A percentile compares a stretch with the other conserved stretches of the same genome.
These are phyloP conservation scores for Fusarium sp. DNA, from an alignment of 2,329 filamentous ascomycete genomes.

Conservation along the genomic window DNA sequence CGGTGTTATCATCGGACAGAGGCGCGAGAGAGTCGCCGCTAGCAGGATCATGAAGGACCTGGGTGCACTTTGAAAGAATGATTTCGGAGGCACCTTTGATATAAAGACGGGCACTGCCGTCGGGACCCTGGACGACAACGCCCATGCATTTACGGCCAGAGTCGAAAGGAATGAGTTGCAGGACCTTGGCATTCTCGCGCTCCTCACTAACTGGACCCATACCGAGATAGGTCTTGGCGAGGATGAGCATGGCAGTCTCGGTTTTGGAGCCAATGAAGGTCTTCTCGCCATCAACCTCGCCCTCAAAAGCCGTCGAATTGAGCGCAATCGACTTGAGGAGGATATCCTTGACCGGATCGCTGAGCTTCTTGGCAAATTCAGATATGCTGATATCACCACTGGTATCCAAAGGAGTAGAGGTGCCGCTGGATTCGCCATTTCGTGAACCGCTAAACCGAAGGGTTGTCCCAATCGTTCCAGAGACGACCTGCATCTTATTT, in stretches of 20 bases:
- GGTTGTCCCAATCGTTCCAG: constrained; percentile 65
- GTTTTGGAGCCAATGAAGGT: constrained; percentile 82
- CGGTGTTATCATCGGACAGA: constrained; percentile 62
- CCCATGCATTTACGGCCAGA: constrained; percentile 79
- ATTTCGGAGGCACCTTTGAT: constrained; percentile 74
- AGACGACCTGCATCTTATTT: constrained; percentile 74
- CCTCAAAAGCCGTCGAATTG: constrained; percentile 80
- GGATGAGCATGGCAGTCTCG: constrained; percentile 76
- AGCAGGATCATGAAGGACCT: constrained; percentile 61
- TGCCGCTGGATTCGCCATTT: constrained; percentile 40
- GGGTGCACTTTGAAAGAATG: constrained; percentile 64
- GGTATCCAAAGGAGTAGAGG: constrained; percentile 42
- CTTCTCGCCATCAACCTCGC: constrained; percentile 71
- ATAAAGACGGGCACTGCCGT: constrained; percentile 63
- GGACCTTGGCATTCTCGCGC: constrained; percentile 65
- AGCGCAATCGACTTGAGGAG: constrained; percentile 68
- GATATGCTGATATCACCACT: constrained; percentile 53
- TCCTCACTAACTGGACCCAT: constrained; percentile 73
- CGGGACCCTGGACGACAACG: constrained; percentile 61
- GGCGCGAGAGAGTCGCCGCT: constrained; percentile 53
- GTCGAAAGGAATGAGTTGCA: constrained; percentile 79
- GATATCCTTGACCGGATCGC: constrained; percentile 59
- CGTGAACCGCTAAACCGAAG: constrained; percentile 62
- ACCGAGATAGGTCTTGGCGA: constrained; percentile 71
- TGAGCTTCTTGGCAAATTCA: constrained; percentile 59